Conservation (phyloP, 768 basidiomycete species). For the Boletus reticulatus region DNA sequence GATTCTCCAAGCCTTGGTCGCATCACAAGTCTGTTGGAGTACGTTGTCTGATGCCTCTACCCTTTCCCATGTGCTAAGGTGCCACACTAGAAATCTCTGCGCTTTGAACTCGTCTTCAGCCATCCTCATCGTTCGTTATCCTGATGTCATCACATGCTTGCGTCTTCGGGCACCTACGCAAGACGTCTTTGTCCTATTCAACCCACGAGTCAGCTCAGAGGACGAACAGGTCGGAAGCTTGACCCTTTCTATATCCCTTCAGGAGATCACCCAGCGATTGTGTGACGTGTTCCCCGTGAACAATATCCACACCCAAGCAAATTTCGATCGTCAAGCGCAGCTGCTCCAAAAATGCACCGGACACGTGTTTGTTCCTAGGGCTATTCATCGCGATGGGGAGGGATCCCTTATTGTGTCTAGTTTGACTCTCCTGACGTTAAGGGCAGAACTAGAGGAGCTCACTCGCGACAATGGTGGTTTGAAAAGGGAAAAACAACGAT, state of each 20-base stretch:
- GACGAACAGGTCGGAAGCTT: slow-evolving; percentile 53
- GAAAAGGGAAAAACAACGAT: slow-evolving; percentile 16
- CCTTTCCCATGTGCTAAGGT: not conserved
- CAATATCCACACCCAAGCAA: slow-evolving; percentile 33
- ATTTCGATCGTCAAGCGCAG: slow-evolving; percentile 53
- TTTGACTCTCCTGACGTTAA: slow-evolving; percentile 42
- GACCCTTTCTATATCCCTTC: slow-evolving; percentile 45
- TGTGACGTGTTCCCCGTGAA: slow-evolving; percentile 45
- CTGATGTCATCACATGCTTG: slow-evolving; percentile 55
- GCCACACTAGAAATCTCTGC: slow-evolving; percentile 23
- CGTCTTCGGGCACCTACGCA: slow-evolving; percentile 22
- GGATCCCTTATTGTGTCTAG: slow-evolving; percentile 47
- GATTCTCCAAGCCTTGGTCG: slow-evolving; percentile 32
- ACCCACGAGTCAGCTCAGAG: slow-evolving; percentile 52
- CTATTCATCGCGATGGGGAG: slow-evolving; percentile 21
- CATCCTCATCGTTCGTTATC: slow-evolving; percentile 56
- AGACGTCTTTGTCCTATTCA: slow-evolving; percentile 56
- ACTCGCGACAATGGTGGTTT: slow-evolving; percentile 28
- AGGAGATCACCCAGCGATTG: slow-evolving; percentile 40
- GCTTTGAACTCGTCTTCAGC: slow-evolving; percentile 22
- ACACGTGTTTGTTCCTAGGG: slow-evolving; percentile 47
- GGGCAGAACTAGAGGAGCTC: slow-evolving; percentile 40
- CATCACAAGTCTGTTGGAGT: slow-evolving; percentile 29
- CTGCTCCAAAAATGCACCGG: slow-evolving; percentile 53
- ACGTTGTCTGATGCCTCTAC: not conserved